phyloP scores from a whole-genome alignment of 148 eudicot species.

The Drosera capensis region DNA sequence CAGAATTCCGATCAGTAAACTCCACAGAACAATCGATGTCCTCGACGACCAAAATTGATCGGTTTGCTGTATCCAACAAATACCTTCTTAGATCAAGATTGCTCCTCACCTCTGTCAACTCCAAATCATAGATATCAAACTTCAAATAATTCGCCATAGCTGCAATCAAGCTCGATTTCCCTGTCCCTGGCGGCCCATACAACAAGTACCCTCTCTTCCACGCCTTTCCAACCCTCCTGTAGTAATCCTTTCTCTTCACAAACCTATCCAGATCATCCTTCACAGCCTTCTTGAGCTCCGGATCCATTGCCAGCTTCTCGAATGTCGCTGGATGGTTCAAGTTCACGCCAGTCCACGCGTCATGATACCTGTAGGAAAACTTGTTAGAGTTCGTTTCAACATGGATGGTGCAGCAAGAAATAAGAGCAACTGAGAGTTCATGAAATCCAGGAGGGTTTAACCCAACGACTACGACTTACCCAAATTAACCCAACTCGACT shows the following conservation, averaged over 20 bases:
- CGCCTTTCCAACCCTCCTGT: constrained; percentile 39
- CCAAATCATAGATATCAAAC: constrained; percentile 37
- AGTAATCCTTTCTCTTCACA: constrained; percentile 28
- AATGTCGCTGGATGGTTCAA: constrained; percentile 48
- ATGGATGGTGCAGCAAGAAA: no score
- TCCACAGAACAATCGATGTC: not conserved
- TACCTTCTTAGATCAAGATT: constrained; percentile 25
- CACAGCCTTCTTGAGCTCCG: constrained; percentile 15
- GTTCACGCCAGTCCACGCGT: constrained; percentile 22
- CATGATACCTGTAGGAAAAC: no score
- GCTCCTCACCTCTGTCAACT: constrained; percentile 15
- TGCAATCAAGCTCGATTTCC: constrained; percentile 49
- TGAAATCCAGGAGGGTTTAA: no score
- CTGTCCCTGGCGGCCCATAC: constrained; percentile 52
- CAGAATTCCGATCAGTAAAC: not conserved
- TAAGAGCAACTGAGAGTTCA: no score
- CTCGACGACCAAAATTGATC: not conserved
- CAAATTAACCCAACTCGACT: no score
- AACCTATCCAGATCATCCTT: constrained; percentile 33
- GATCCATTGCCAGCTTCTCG: constrained; percentile 38
- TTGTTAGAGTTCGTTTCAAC: no score
- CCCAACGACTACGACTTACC: no score
- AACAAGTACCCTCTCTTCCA: constrained; percentile 61
- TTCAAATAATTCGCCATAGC: constrained; percentile 50
- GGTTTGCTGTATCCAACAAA: constrained; percentile 20